phyloP scores from a whole-genome alignment of 371 early-diverging fungal genomes.

The Mucor mucedo region DNA sequence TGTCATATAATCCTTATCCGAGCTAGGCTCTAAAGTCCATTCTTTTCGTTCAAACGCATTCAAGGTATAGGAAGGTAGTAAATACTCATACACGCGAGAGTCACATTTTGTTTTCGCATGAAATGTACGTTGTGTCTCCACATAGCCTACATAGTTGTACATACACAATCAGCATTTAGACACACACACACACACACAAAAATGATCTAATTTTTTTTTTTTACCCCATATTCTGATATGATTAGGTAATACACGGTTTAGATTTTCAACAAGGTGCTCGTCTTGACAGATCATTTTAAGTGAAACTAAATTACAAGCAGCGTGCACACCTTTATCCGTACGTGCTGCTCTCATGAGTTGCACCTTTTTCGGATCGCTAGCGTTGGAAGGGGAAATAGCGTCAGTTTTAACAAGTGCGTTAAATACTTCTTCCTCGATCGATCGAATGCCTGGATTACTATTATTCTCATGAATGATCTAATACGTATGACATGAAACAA shows the following conservation, averaged over 20 bases:
- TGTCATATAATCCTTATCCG: conserved; percentile 34
- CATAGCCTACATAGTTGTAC: conserved; percentile 55
- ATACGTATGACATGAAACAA: neutral
- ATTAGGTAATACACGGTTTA: conserved; percentile 78
- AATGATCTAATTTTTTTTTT: no score
- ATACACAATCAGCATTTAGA: no score
- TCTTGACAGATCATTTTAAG: conserved; percentile 88
- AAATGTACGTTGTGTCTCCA: conserved; percentile 79
- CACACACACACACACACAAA: no score
- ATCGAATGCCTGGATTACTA: conserved; percentile 72
- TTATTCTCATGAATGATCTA: neutral
- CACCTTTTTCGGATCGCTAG: conserved; percentile 81
- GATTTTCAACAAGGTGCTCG: conserved; percentile 66
- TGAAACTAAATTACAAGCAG: conserved; percentile 94
- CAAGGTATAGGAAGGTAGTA: conserved; percentile 93
- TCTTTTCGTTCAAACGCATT: conserved; percentile 34
- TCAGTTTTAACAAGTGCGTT: conserved; percentile 76
- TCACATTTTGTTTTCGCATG: conserved; percentile 92
- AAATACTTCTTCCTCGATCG: conserved; percentile 85
- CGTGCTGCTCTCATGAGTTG: conserved; percentile 88
- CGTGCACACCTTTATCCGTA: conserved; percentile 99
- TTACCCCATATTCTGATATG: conserved; percentile 89
- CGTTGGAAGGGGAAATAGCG: conserved; percentile 77
- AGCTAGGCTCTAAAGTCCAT: conserved; percentile 12
- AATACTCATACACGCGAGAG: conserved; percentile 96